Conservation (phyloP, 2,329 filamentous ascomycete species). For the Epicoccum nigrum region DNA sequence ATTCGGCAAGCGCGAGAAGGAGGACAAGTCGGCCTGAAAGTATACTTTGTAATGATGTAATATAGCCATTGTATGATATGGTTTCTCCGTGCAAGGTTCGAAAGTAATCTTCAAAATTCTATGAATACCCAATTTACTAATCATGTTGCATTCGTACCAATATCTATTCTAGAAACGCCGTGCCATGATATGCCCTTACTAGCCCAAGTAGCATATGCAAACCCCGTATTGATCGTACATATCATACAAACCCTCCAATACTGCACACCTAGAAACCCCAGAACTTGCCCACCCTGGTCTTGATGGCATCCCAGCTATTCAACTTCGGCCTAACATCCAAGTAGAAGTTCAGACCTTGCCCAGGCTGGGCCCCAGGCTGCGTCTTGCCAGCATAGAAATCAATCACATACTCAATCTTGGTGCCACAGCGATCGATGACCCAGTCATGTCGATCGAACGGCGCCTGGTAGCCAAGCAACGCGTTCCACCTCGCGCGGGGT, state of each 20-base stretch:
- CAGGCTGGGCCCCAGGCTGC: constrained; percentile 44
- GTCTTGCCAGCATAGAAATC: constrained; percentile 89
- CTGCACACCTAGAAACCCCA: constrained; percentile 51
- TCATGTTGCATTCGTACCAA: neutral
- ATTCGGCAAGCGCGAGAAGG: constrained; percentile 53
- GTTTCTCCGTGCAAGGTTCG: neutral
- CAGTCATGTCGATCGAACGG: constrained; percentile 98
- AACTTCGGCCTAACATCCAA: constrained; percentile 70
- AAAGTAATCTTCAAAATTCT: neutral
- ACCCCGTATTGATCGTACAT: constrained; percentile 1
- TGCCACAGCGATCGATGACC: constrained; percentile 91
- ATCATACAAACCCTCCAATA: constrained; percentile 4
- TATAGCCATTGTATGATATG: constrained; percentile 10
- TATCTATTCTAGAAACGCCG: constrained; percentile 3
- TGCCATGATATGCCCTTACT: constrained; percentile 2
- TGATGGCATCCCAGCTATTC: constrained; percentile 66
- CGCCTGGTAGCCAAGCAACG: constrained; percentile 81
- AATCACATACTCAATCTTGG: constrained; percentile 89
- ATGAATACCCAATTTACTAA: neutral
- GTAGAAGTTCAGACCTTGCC: constrained; percentile 65
- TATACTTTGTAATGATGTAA: neutral
- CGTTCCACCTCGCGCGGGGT: constrained; percentile 82
- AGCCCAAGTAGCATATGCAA: neutral
- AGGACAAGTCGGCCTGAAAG: constrained; percentile 27
- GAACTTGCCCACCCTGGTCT: constrained; percentile 59